These are phyloP conservation scores for Strigomonas culicis DNA, from an alignment of 208 protist genomes.

Conservation along the genomic window DNA sequence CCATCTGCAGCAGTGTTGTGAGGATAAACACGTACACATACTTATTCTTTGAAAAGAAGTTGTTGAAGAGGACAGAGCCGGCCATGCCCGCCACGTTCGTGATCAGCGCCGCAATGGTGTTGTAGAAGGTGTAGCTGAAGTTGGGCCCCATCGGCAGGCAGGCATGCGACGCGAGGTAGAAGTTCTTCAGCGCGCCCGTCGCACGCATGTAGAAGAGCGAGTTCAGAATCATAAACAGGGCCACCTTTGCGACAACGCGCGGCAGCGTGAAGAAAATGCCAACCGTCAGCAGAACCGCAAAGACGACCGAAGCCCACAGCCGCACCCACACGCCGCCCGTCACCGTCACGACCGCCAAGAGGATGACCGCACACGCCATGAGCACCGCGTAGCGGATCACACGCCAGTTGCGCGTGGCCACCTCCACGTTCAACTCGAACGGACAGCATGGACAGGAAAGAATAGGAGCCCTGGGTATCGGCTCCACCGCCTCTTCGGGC, in stretches of 20 bases:
- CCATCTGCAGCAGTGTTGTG: constrained; percentile 19
- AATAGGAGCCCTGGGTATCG: constrained; percentile 1
- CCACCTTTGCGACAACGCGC: constrained; percentile 32
- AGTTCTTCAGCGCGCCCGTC: constrained; percentile 35
- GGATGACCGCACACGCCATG: constrained; percentile 26
- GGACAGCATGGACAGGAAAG: constrained; percentile 18
- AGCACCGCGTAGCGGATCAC: constrained; percentile 28
- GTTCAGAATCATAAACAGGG: constrained; percentile 28
- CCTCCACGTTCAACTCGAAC: constrained; percentile 39
- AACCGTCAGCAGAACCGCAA: constrained; percentile 15
- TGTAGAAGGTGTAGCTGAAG: constrained; percentile 45
- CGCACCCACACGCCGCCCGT: constrained; percentile 12
- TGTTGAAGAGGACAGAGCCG: constrained; percentile 22
- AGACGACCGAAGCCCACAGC: constrained; percentile 14
- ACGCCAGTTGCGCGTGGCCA: constrained; percentile 21
- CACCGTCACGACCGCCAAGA: constrained; percentile 29
- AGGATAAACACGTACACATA: constrained; percentile 28
- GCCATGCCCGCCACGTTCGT: constrained; percentile 18
- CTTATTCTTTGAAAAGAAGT: constrained; percentile 23
- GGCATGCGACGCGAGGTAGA: constrained; percentile 22
- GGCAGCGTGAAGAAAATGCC: constrained; percentile 31
- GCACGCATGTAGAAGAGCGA: constrained; percentile 36
- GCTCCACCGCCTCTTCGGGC: not conserved
- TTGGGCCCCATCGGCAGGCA: constrained; percentile 29
- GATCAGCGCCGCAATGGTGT: constrained; percentile 25